Base-by-base conservation (phyloP, 2,329 filamentous ascomycete species). In the Zymoseptoria pseudotritici region DNA sequence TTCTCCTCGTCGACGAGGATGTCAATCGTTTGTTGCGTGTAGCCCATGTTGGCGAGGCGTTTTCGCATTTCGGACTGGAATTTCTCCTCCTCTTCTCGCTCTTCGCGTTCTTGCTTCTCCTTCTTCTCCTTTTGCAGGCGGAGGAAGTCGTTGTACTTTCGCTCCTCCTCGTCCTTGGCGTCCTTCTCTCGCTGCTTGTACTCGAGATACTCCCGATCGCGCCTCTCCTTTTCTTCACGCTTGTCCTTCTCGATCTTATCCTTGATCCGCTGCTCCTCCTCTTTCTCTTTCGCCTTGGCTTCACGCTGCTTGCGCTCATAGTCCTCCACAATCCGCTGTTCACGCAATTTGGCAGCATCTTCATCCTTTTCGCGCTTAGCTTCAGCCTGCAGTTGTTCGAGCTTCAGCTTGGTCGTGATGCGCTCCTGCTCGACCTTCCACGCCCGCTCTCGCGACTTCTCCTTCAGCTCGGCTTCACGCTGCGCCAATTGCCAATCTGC, bases 111-210 rank as follows among this genome's bases (percentile, higher is more conserved):
- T 53, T 70, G 61, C 55, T 73, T 72, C 58, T 73, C 72, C 36
- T 64, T 60, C 50, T 72, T 93, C 89, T 67, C 65, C 77, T 92
- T 92, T 64, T 91, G 86, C 70, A 84, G 82, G 60, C 90, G 87
- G 24, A 97, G 80, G 26, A 77, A 72, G 24, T 69, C 69, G 22
- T 69, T 73, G 24, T 72, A 75, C 24, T 79, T 74, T 46, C 70
- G 72, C 61, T 79, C 74, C 60, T 74, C 72, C 63, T 75, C 74
- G 55, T 78, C 76, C 61, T 76, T 74, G 24, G 72, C 69, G 61
- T 72, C 67, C 50, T 69, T 66, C 58, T 69, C 63, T 53, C 63
- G 61, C 4, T 61, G 59, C 46, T 70, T 67, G 50, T 67, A 61
- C 36, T 65, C 66, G 26, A 65, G 59, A 52, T 67, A 66, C 19